These are phyloP conservation scores for Sporothrix luriei DNA, from an alignment of 2,329 filamentous ascomycete genomes.

Conservation along the genomic window DNA sequence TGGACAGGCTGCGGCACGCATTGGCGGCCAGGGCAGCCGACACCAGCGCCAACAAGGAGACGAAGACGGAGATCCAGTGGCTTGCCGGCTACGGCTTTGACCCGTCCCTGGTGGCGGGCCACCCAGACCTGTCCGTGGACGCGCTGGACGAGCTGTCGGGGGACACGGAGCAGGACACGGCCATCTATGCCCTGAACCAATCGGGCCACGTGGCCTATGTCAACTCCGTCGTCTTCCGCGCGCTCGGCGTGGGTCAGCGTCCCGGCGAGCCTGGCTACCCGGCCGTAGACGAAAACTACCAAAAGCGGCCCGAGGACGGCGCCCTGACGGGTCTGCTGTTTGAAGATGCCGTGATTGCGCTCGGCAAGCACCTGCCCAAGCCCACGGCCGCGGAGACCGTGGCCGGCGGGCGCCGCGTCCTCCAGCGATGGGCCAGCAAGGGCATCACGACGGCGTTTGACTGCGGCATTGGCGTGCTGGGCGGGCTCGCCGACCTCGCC, in stretches of 20 bases:
- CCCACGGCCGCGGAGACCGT: constrained; percentile 18
- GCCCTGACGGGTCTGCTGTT: constrained; percentile 30
- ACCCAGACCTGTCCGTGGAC: constrained; percentile 44
- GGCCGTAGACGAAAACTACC: constrained; percentile 28
- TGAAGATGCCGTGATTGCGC: constrained; percentile 23
- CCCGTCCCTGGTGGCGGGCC: constrained; percentile 29
- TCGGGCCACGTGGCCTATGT: constrained; percentile 32
- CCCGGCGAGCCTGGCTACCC: constrained; percentile 30
- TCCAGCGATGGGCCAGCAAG: constrained; percentile 29
- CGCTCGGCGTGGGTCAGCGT: constrained; percentile 20
- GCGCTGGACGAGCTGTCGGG: constrained; percentile 52
- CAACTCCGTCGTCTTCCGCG: constrained; percentile 25
- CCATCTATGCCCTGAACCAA: constrained; percentile 31
- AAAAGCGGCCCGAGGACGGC: constrained; percentile 23
- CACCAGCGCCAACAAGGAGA: not conserved
- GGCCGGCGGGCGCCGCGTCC: constrained; percentile 11
- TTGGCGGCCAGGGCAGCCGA: not conserved
- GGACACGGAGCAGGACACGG: constrained; percentile 36
- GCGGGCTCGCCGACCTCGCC: constrained; percentile 29
- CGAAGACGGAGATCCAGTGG: constrained; percentile 13
- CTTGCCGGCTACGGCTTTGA: constrained; percentile 32
- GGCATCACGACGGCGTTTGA: constrained; percentile 34
- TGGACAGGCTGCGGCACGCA: constrained; percentile 13
- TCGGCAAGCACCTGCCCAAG: constrained; percentile 21
- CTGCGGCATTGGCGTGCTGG: constrained; percentile 31